Evolutionary conservation across 2,329 filamentous ascomycete genomes (phyloP).

Genomic region (Plectosphaerella sp.): DNA sequence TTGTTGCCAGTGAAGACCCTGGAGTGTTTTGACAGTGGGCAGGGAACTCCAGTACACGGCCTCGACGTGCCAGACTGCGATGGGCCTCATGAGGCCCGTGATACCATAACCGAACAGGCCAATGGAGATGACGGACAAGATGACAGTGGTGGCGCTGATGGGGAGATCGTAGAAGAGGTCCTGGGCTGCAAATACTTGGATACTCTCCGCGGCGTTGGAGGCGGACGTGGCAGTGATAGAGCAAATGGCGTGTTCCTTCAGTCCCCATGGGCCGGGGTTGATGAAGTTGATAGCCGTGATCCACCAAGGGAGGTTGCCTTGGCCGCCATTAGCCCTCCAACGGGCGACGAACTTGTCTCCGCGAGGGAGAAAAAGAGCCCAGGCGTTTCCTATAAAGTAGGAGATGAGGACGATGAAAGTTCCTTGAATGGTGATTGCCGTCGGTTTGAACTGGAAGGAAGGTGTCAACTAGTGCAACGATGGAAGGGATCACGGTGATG

Average conservation of each 20-base stretch:
- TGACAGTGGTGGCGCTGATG: slow-evolving; percentile 37
- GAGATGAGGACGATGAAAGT: slow-evolving; percentile 55
- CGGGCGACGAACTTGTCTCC: slow-evolving; percentile 43
- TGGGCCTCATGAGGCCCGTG: slow-evolving; percentile 46
- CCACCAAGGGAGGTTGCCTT: slow-evolving; percentile 34
- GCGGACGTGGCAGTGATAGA: slow-evolving; percentile 50
- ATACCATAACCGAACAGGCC: slow-evolving; percentile 52
- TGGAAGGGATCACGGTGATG: no score
- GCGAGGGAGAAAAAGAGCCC: slow-evolving; percentile 42
- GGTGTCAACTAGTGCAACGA: background rate
- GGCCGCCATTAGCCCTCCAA: slow-evolving; percentile 37
- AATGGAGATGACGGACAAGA: slow-evolving; percentile 47
- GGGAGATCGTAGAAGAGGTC: slow-evolving; percentile 47
- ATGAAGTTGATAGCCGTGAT: slow-evolving; percentile 38
- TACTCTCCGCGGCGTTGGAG: slow-evolving; percentile 39
- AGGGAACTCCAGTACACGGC: slow-evolving; percentile 52
- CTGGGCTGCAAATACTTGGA: slow-evolving; percentile 41
- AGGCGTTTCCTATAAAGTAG: slow-evolving; percentile 48
- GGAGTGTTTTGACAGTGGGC: slow-evolving; percentile 48
- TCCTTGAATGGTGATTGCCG: slow-evolving; percentile 38
- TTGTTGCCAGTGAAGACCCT: slow-evolving; percentile 49
- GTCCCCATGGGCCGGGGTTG: slow-evolving; percentile 45
- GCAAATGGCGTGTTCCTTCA: slow-evolving; percentile 53
- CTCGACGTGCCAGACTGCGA: slow-evolving; percentile 51
- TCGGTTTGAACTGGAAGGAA: slow-evolving; percentile 45